These are phyloP conservation scores for Escovopsis sp. DNA, from an alignment of 2,329 filamentous ascomycete genomes.

Conservation along the genomic window DNA sequence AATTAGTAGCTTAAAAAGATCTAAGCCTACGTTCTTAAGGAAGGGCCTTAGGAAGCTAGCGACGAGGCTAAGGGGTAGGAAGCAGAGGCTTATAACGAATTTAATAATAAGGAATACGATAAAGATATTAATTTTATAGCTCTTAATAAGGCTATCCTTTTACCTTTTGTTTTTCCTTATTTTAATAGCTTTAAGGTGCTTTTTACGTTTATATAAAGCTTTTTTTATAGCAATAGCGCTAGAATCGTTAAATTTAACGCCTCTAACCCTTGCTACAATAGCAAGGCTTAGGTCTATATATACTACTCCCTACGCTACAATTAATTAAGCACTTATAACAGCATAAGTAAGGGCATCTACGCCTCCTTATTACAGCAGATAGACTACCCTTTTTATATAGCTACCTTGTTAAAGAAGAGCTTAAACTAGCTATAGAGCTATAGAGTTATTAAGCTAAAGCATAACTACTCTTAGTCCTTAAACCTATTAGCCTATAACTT, in stretches of 20 bases:
- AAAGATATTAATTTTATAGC: too few relatives aligned
- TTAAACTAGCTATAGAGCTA: not conserved
- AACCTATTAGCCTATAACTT: not conserved
- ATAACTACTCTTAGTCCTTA: not conserved
- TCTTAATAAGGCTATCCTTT: not conserved
- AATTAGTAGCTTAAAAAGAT: too few relatives aligned
- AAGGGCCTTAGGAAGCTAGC: too few relatives aligned
- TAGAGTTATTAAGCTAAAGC: not conserved
- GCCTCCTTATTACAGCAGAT: not conserved
- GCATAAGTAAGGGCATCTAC: not conserved
- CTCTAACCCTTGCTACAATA: not conserved
- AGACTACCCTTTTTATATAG: too few relatives aligned
- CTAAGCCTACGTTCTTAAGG: too few relatives aligned
- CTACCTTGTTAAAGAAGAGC: not conserved
- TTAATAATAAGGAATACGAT: too few relatives aligned
- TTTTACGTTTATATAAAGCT: not conserved
- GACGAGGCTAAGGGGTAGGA: too few relatives aligned
- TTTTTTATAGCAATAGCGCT: not conserved
- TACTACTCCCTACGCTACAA: not conserved
- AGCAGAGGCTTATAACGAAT: too few relatives aligned
- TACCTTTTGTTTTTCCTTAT: too few relatives aligned
- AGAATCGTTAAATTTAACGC: not conserved
- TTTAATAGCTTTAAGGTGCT: not conserved
- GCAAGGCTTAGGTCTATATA: not conserved
- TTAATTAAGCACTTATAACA: too few relatives aligned